Percentiles rank a stretch among this genome's conserved stretches.
Conservation (phyloP, 78 protist genomes). For the Corallochytrium limacisporum region DNA sequence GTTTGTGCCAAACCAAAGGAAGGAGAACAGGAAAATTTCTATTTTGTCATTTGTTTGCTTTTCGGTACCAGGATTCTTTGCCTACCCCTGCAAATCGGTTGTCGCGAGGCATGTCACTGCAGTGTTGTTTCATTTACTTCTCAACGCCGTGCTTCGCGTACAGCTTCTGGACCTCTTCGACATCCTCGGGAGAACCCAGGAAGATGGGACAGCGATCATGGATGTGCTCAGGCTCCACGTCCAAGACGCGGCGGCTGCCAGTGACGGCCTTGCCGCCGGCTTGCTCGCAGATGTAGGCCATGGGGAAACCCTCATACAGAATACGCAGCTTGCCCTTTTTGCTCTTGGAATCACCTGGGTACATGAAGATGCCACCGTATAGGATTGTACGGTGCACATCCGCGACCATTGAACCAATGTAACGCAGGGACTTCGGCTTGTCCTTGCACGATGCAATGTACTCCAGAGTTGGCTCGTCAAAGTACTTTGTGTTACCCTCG, state of each 20-base stretch:
- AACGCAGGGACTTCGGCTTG: constrained; percentile 37
- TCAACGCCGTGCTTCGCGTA: neutral
- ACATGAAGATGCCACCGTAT: constrained; percentile 89
- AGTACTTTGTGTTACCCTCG: constrained; percentile 67
- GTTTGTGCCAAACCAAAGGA: too few relatives aligned
- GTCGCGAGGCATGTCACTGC: too few relatives aligned
- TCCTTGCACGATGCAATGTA: constrained; percentile 8
- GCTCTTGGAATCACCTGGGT: constrained; percentile 68
- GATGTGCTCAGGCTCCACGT: constrained; percentile 19
- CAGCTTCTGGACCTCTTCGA: neutral
- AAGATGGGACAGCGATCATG: constrained; percentile 39
- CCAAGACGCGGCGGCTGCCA: constrained; percentile 11
- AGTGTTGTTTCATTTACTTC: too few relatives aligned
- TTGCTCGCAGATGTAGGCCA: constrained; percentile 46
- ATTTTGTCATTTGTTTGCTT: too few relatives aligned
- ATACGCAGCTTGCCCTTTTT: constrained; percentile 65
- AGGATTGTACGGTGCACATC: constrained; percentile 90
- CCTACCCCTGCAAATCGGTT: too few relatives aligned
- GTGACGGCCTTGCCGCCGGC: constrained; percentile 21
- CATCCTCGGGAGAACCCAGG: constrained; percentile 29
- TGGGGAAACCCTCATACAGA: constrained; percentile 59
- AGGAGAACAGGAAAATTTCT: too few relatives aligned
- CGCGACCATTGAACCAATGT: constrained; percentile 88
- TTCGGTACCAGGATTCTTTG: too few relatives aligned
- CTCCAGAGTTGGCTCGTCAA: constrained; percentile 35